phyloP scores from a whole-genome alignment of 2,329 filamentous ascomycete species.

The Nannizzia gypsea region DNA sequence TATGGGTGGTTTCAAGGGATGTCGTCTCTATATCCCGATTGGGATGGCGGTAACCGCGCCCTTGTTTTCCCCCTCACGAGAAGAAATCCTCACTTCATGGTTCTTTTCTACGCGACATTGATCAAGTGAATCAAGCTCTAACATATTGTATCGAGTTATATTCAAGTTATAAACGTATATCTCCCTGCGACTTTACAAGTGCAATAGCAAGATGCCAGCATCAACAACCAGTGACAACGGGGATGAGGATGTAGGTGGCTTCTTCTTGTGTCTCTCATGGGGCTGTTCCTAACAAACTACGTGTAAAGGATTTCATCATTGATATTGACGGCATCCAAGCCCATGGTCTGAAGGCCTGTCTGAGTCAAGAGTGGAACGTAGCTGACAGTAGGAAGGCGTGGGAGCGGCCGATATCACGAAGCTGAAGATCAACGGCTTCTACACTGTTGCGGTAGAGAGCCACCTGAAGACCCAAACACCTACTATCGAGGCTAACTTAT shows the following conservation, averaged over 20 bases:
- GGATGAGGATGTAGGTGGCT: slow-evolving; percentile 26
- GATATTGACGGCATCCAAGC: slow-evolving; percentile 56
- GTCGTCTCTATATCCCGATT: neutral
- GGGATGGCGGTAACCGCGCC: neutral
- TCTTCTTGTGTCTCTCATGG: neutral
- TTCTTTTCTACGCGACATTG: neutral
- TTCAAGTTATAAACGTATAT: neutral
- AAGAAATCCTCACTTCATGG: neutral
- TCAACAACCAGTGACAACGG: slow-evolving; percentile 44
- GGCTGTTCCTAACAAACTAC: neutral
- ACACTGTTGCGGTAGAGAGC: slow-evolving; percentile 47
- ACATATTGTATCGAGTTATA: neutral
- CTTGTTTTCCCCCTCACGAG: neutral
- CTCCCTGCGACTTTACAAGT: neutral
- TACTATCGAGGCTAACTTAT: neutral
- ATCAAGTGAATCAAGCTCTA: neutral
- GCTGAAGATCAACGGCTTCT: slow-evolving; percentile 50
- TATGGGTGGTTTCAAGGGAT: neutral
- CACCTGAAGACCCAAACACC: neutral
- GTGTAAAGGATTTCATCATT: slow-evolving; percentile 45
- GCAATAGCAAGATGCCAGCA: slow-evolving; percentile 35
- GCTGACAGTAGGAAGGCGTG: slow-evolving; percentile 37
- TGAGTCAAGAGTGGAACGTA: too few species aligned
- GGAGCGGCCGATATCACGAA: slow-evolving; percentile 54
- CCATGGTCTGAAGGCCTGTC: slow-evolving; percentile 37